Base-by-base conservation (phyloP, 202 grass and related monocot genomes). In the Schoenoplectus triqueter region DNA sequence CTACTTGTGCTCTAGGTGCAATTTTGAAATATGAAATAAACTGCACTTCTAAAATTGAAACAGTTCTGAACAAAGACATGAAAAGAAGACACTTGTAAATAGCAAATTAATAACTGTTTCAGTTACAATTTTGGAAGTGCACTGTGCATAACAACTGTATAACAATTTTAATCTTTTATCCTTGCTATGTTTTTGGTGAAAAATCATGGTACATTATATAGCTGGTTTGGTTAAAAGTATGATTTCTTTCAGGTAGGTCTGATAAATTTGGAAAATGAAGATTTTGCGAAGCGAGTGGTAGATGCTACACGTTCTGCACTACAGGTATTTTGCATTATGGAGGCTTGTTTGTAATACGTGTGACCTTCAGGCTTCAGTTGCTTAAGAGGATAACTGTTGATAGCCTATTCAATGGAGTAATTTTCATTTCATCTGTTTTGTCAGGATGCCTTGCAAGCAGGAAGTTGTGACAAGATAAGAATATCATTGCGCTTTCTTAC, bases 201-300 rank as follows among this genome's bases (percentile, higher is more conserved):
- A 59, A 82, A 47, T 73, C 41, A 56, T 73, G 46, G 6, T 76
- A 1, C 73, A 79, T 61, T 82, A 14, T 75, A 62, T n/a, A 54
- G 61, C 64, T 57, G 17, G 54, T 74, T 54, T 6, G 45, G 3
- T 78, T 64, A 47, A 68, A 20, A 62, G 69, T 18, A 15, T 60
- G 14, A 5, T 44, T 7, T 89, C 80, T 90, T 20, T 77, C 87
- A 99, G 96, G 84, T 99, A 80, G 96, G 96, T 84, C 82, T 99
- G 86, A 84, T 99, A 90, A 99, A 99, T 87, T 91, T 99, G 85
- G 96, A 99, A 87, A 88, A 94, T 88, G 96, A 99, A 87, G 91
- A 94, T 48, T 96, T 99, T 8, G 85, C 77, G 31, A 99, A 99
- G 87, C 81, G 41, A 87, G 86, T 94, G 44, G 88, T 99, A 60